Conservation (phyloP, 306 rosid species). For the Glycine tomentella region DNA sequence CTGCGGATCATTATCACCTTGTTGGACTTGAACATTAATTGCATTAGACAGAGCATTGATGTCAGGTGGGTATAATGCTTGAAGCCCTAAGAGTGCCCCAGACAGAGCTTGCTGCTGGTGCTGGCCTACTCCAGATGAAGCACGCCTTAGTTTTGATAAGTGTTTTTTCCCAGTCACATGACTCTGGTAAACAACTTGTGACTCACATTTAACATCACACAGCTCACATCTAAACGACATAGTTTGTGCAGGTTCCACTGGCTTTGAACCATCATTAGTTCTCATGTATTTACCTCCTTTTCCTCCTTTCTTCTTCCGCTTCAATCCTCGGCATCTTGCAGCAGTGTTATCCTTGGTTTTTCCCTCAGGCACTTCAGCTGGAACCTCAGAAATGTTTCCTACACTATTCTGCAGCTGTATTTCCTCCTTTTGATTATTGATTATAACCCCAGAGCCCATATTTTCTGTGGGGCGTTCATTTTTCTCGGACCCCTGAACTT, state of each 20-base stretch:
- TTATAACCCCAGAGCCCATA: slow-evolving; percentile 50
- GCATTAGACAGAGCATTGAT: slow-evolving; percentile 51
- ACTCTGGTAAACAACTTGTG: slow-evolving; percentile 71
- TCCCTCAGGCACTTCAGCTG: slow-evolving; percentile 52
- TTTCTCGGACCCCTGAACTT: slow-evolving; percentile 54
- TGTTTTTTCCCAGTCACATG: slow-evolving; percentile 81
- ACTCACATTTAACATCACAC: slow-evolving; percentile 87
- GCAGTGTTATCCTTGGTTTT: slow-evolving; percentile 51
- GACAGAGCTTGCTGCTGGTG: slow-evolving; percentile 35
- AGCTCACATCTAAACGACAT: slow-evolving; percentile 63
- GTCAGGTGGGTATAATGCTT: slow-evolving; percentile 63
- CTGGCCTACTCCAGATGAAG: slow-evolving; percentile 48
- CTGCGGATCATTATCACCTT: slow-evolving; percentile 73
- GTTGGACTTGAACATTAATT: slow-evolving; percentile 62
- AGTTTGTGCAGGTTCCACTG: slow-evolving; percentile 57
- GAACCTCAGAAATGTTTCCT: slow-evolving; percentile 55
- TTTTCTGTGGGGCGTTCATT: slow-evolving; percentile 47
- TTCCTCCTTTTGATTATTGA: slow-evolving; percentile 54
- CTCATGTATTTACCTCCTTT: slow-evolving; percentile 61
- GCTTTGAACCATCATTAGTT: slow-evolving; percentile 62
- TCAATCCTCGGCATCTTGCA: slow-evolving; percentile 62
- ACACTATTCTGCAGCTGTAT: slow-evolving; percentile 53
- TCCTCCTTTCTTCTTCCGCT: slow-evolving; percentile 74
- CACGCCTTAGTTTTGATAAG: slow-evolving; percentile 59
- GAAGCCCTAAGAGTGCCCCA: slow-evolving; percentile 53